phyloP scores from a whole-genome alignment of 139 green algal species.

The Deuterostichococcus epilithicus region DNA sequence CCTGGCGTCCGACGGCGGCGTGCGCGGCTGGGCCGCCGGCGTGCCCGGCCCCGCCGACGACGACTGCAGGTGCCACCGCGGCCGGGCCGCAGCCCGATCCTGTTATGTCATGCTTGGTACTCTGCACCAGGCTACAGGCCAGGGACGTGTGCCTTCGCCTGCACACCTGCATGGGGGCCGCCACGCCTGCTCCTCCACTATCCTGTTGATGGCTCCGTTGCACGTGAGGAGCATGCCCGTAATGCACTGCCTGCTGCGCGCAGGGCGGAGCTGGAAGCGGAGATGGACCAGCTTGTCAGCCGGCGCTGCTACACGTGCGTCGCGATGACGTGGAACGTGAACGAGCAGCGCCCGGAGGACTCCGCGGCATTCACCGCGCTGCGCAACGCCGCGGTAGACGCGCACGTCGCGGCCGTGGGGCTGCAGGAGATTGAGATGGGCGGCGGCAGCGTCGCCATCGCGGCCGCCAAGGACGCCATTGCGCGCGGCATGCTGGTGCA shows the following conservation, averaged over 20 bases:
- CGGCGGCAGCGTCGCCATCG: constrained; percentile 55
- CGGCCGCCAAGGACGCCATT: constrained; percentile 48
- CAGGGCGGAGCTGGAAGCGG: constrained; percentile 31
- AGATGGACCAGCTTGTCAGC: constrained; percentile 16
- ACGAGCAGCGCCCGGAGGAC: constrained; percentile 47
- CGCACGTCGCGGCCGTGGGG: constrained; percentile 56
- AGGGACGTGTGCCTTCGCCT: too few relatives aligned
- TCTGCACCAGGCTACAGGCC: too few relatives aligned
- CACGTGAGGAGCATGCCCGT: too few relatives aligned
- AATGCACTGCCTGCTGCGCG: not conserved
- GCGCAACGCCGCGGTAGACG: constrained; percentile 15
- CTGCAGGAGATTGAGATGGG: constrained; percentile 92
- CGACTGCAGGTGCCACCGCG: constrained; percentile 21
- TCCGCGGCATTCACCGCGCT: constrained; percentile 48
- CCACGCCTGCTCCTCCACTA: too few relatives aligned
- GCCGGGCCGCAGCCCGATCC: too few relatives aligned
- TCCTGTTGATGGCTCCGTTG: too few relatives aligned
- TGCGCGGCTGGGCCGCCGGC: constrained; percentile 53
- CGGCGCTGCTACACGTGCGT: constrained; percentile 49
- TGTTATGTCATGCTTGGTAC: too few relatives aligned
- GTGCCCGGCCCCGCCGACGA: constrained; percentile 12
- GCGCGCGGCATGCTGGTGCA: constrained; percentile 26
- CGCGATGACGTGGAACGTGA: constrained; percentile 84
- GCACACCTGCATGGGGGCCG: too few relatives aligned
- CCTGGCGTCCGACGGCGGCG: constrained; percentile 55